A percentile compares a stretch with the other conserved stretches of the same genome.
Evolutionary conservation across 257 asterid species (phyloP).

Genomic region (Agastache rugosa): DNA sequence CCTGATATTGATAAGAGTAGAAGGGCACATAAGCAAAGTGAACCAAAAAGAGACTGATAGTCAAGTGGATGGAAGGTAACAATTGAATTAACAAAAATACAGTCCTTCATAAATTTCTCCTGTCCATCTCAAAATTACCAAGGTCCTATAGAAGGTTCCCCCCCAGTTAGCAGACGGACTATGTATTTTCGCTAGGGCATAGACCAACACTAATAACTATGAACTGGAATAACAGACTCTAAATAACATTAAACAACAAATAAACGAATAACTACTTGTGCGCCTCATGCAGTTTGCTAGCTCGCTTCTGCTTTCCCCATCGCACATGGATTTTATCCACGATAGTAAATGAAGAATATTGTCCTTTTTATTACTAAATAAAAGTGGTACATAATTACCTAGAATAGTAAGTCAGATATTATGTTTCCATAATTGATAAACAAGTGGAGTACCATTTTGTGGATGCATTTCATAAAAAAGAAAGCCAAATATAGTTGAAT

Average conservation of each 20-base stretch:
- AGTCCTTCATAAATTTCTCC: not conserved
- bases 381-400: not conserved
- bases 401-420: not conserved
- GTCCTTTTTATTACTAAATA: not conserved
- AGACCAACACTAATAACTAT: not conserved
- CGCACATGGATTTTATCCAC: not conserved
- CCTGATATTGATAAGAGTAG: not conserved
- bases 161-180: not conserved
- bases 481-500: not conserved
- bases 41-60: not conserved
- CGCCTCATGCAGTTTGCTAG: not conserved
- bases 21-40: not conserved
- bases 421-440: not conserved
- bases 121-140: not conserved
- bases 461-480: slow-evolving; percentile 20
- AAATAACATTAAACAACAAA: not conserved
- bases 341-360: not conserved
- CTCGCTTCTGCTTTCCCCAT: not conserved
- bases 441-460: slow-evolving; percentile 5
- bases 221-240: not conserved
- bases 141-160: not conserved
- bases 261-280: not conserved
- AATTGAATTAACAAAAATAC: not conserved
- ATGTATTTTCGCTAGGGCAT: not conserved
- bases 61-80: not conserved